Evolutionary conservation across 2,329 filamentous ascomycete species (phyloP).

Genomic region (Xylaria sp.): DNA sequence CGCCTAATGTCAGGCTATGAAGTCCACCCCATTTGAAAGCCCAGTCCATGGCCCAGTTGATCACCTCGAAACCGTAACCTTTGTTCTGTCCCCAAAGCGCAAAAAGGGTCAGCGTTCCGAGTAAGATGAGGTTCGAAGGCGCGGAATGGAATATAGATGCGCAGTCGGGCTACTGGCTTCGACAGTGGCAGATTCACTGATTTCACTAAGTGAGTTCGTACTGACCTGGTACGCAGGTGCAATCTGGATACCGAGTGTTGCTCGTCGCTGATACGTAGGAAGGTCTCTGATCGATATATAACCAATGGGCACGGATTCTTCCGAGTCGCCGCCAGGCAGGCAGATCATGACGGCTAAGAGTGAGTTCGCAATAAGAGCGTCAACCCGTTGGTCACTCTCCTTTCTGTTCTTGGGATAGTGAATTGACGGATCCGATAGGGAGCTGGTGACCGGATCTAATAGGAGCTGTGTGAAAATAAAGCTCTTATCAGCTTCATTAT

Average conservation of each 20-base stretch:
- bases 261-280: slow-evolving; percentile 27
- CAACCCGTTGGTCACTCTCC: slow-evolving; percentile 31
- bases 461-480: slow-evolving; percentile 37
- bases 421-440: slow-evolving; percentile 31
- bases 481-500: slow-evolving; percentile 40
- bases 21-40: slow-evolving; percentile 57
- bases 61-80: slow-evolving; percentile 60
- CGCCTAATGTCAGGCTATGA: slow-evolving; percentile 56
- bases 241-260: slow-evolving; percentile 23
- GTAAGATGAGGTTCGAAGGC: too few relatives aligned
- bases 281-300: slow-evolving; percentile 2
- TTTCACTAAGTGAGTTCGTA: not conserved
- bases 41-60: slow-evolving; percentile 60
- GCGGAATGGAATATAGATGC: slow-evolving; percentile 38
- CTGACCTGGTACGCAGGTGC: slow-evolving; percentile 25
- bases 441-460: slow-evolving; percentile 37
- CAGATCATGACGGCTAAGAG: slow-evolving; percentile 40
- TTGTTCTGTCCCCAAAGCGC: slow-evolving; percentile 48
- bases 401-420: slow-evolving; percentile 34
- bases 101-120: slow-evolving; percentile 43
- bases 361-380: slow-evolving; percentile 22
- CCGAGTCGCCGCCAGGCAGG: slow-evolving; percentile 24
- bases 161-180: not conserved
- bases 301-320: slow-evolving; percentile 17
- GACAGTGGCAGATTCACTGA: slow-evolving; percentile 4